Base-by-base conservation (phyloP, 768 basidiomycete species). In the Boletus huronensis region DNA sequence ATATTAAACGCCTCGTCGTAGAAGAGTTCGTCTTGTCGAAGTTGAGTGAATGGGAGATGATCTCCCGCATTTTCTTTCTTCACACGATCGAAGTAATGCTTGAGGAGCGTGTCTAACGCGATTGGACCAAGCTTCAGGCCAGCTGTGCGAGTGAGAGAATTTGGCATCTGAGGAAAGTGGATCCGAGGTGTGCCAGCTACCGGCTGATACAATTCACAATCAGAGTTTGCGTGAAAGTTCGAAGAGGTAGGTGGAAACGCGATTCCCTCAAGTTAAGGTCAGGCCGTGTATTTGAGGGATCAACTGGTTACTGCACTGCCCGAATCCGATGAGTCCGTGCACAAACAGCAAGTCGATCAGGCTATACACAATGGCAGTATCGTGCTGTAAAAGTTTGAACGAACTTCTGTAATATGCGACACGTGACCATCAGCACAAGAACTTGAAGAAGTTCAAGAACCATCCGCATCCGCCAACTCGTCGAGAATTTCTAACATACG, bases 1-100 rank as follows among this genome's bases (percentile, higher is more conserved):
- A 91, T 80, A 51, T 77, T 85, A 65, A 91, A 92, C 2, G 79
- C 87, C 63, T 90, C 82, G 57, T 93, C 87, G 63, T 91, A 94
- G 53, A 94, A 70, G 26, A 94, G 72, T 65, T 93, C 88, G 48
- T 91, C 85, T 62, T 84, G 79, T 62, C 81, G 76, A 52, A 90
- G 72, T 35, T 75, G 74, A 14, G 79, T 80, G 42, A 71, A 72
- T 3, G 77, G 72, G 19, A 74, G 74, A 45, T 69, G 70, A 19
- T 75, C 70, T 36, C 74, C 70, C 10, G 62, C 61, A 25, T 45
- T 62, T 53, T 79, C 76, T 23, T 72, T 74, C 70, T 75, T 82
- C 45, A 82, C 68, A 14, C 83, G 79, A 41, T 87, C 85, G 45
- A 94, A 81, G 69, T 92, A 95, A 66, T 94, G 92, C 67, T 87